Evolutionary conservation across 148 eudicot genomes (phyloP), one percentile per base, ranked within the genome.

Genomic region (Drosera capensis): DNA sequence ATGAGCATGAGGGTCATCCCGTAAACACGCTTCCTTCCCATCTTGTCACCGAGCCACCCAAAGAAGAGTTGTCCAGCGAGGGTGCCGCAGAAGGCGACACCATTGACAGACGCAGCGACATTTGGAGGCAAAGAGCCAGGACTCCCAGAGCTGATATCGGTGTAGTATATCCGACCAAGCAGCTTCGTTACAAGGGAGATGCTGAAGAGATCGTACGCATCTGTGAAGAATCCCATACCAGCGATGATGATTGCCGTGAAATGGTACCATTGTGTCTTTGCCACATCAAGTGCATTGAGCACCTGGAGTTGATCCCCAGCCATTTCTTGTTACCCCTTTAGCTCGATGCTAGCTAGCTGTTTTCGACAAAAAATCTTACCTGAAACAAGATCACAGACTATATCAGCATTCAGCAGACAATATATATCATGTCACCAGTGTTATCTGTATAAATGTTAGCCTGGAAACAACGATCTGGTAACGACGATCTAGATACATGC

Each of bases 251-350:
- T 34, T 4, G 38, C 38, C 11, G 38, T 34, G 14, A 34, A 34
- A 15, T 34, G 38, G 38, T 34, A 34, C 38, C 38, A 34, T 34
- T 34, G 38, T 4, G 38, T 34, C 13, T 34, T 34, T 0, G 38
- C 38, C 11, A 34, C 38, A 34, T 34, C 38, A 34, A 34, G 38
- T 5, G 38, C 38, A 34, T 34, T 34, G n/a, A 34, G 38, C 38
- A 34, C 38, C 14, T 34, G n/a, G 11, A 4, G 38, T 34, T 11
- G 38, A 2, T 34, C 38, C n/a, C 38, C 38, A 2, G 38, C 38
- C 38, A 34, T 34, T 11, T 34, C 38, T 5, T 1, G 9, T 11
- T 34, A 34, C 6, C 38, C 13, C n/a, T n/a, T n/a, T n/a, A n/a
- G n/a, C n/a, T n/a, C n/a, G n/a, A n/a, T n/a, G n/a, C n/a, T n/a